phyloP scores from a whole-genome alignment of 495 filamentous ascomycete species.

The Aspergillus campestris region DNA sequence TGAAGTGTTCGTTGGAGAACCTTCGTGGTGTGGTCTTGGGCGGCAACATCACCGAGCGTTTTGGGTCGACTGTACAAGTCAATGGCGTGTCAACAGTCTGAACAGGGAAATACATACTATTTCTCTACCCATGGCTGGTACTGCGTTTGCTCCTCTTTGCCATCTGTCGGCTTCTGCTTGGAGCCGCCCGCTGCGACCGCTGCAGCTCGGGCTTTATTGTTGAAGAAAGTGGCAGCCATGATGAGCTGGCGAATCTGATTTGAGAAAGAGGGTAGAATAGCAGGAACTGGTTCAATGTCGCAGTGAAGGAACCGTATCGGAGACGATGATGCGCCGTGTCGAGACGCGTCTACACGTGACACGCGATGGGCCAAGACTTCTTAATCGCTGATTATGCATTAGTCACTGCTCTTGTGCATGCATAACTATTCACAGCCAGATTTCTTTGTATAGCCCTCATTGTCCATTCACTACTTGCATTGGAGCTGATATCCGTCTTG shows the following conservation, averaged over 20 bases:
- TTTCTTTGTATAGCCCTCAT: too few species aligned
- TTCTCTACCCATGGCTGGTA: slow-evolving; percentile 98
- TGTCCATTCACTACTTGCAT: too few species aligned
- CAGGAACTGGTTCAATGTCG: background rate
- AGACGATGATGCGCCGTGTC: slow-evolving; percentile 15
- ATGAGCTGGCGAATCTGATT: background rate
- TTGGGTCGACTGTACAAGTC: slow-evolving; percentile 69
- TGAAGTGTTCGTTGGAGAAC: slow-evolving; percentile 88
- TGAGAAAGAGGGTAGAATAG: slow-evolving; percentile 1
- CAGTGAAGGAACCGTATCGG: slow-evolving; percentile 2
- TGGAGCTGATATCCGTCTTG: too few species aligned
- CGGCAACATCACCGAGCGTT: slow-evolving; percentile 86
- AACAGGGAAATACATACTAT: slow-evolving; percentile 57
- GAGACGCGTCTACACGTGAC: slow-evolving; percentile 36
- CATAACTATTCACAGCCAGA: too few species aligned
- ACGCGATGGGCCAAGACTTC: slow-evolving; percentile 19
- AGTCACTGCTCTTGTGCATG: background rate
- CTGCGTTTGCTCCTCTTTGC: slow-evolving; percentile 54
- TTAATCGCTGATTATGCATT: slow-evolving; percentile 2
- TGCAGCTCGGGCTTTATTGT: slow-evolving; percentile 84
- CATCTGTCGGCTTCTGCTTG: slow-evolving; percentile 45
- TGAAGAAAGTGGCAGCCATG: slow-evolving; percentile 77
- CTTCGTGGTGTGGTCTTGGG: slow-evolving; percentile 94
- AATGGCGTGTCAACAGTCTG: background rate
- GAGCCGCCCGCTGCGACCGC: slow-evolving; percentile 51